Conservation (phyloP, 768 basidiomycete genomes). For the Pleurotus sapidus region DNA sequence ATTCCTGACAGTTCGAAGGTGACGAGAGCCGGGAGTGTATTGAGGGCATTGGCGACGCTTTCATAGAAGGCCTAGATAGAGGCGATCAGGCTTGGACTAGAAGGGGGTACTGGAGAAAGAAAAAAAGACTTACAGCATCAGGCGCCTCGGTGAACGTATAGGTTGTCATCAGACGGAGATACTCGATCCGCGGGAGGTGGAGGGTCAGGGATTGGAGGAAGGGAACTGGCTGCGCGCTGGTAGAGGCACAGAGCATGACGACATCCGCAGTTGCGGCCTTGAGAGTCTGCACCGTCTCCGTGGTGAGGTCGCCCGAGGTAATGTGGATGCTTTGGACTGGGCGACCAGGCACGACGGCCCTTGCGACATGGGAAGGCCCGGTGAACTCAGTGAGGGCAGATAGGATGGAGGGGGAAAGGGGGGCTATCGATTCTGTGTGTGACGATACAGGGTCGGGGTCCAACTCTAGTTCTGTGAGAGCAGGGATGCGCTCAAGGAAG, state of each 20-base stretch:
- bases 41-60: conserved; percentile 54
- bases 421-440: conserved; percentile 27
- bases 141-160: conserved; percentile 48
- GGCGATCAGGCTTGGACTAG: conserved; percentile 8
- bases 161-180: conserved; percentile 65
- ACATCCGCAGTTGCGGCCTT: conserved; percentile 49
- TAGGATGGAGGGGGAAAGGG: conserved; percentile 34
- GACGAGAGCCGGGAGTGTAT: conserved; percentile 56
- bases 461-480: conserved; percentile 58
- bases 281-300: conserved; percentile 51
- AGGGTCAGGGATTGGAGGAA: conserved; percentile 54
- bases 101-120: conserved; percentile 15
- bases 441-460: conserved; percentile 28
- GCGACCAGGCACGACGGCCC: conserved; percentile 58
- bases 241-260: conserved; percentile 56
- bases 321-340: conserved; percentile 65
- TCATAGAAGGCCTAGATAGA: conserved; percentile 55
- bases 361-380: conserved; percentile 56
- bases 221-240: conserved; percentile 53
- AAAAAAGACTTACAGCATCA: conserved; percentile 43
- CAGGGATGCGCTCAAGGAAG: conserved; percentile 56
- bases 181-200: conserved; percentile 58
- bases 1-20: conserved; percentile 76
- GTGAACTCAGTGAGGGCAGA: conserved; percentile 54
- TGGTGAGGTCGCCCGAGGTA: conserved; percentile 55